Evolutionary conservation across 1,139 yeast genomes (phyloP).

Genomic region (Blastobotrys proliferans): DNA sequence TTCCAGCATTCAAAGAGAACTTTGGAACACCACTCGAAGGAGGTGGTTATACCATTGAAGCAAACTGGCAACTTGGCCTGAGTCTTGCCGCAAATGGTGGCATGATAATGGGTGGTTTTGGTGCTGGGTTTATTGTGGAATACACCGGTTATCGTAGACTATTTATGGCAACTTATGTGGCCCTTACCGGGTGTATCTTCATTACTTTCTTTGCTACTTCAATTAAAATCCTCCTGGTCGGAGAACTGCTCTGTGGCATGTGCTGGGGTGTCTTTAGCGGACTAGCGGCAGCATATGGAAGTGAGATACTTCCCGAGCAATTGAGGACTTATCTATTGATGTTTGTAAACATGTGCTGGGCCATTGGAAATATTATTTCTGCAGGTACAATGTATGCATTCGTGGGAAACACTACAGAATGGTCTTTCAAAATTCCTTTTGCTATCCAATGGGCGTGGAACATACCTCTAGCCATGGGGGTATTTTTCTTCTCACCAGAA

Average conservation of each 20-base stretch:
- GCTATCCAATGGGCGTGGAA: conserved; percentile 63
- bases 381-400: conserved; percentile 38
- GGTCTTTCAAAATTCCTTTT: conserved; percentile 44
- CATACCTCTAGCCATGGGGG: conserved; percentile 48
- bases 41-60: background rate
- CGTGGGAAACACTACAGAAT: conserved; percentile 25
- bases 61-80: conserved; percentile 7
- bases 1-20: conserved; percentile 39
- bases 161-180: background rate
- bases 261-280: conserved; percentile 44
- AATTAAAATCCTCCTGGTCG: conserved; percentile 36
- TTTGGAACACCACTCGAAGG: conserved; percentile 37
- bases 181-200: conserved; percentile 2
- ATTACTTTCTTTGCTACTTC: conserved; percentile 12
- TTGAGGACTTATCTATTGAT: conserved; percentile 42
- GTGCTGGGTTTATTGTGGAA: conserved; percentile 38
- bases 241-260: conserved; percentile 34
- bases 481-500: conserved; percentile 48
- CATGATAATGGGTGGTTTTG: conserved; percentile 41
- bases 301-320: conserved; percentile 44
- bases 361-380: conserved; percentile 40
- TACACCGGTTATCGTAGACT: conserved; percentile 2
- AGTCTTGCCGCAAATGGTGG: conserved; percentile 18
- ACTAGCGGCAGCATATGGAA: conserved; percentile 42
- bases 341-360: conserved; percentile 43